Base-by-base conservation (phyloP, 2,329 filamentous ascomycete genomes). In the Leptographium lundbergii region DNA sequence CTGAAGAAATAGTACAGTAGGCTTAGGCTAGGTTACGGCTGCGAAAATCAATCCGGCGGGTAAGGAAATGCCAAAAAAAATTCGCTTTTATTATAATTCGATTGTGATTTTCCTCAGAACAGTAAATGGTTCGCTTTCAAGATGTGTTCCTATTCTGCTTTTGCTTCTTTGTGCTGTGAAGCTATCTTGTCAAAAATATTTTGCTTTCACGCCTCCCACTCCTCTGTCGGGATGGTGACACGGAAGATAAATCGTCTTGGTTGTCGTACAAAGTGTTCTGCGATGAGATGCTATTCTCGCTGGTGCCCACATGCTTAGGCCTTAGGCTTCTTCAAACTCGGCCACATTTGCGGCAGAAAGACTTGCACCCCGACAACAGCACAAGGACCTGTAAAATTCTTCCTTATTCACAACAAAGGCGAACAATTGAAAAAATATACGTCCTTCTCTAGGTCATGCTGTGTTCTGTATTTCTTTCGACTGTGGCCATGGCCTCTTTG, bases 1-100 rank as follows among this genome's bases (percentile, higher is more conserved):
- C 79, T 60, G 94, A 97, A 79, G 94, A 97, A 73, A 73, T 84
- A 65, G 70, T 84, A 57, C 67, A 65, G 60, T 72, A 67, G 50
- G 25, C 25, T 56, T n/a, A 10, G 25, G 3, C 34, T 22, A 17
- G 22, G 27, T n/a, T 10, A 32, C 32, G 42, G 22, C n/a, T 51
- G 39, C 29, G 14, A 57, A 57, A 53, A 51, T 29, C 22, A 25
- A 42, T 27, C 13, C 11, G 48, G 25, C 19, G 48, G 48, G 17
- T 25, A 25, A 5, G 22, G 47, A 17, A 50, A 27, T 25, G 47
- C 22, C n/a, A n/a, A n/a, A n/a, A n/a, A n/a, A n/a, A n/a, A n/a
- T n/a, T n/a, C n/a, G 2, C 4, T 47, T 47, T 10, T 22, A 22
- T n/a, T 22, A 50, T 24, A 25, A 25, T 24, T 45, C 24, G 10